Percentiles rank a stretch among this genome's conserved stretches.
These are phyloP conservation scores for Darksidea phi DNA, from an alignment of 495 filamentous ascomycete genomes.

Conservation along the genomic window DNA sequence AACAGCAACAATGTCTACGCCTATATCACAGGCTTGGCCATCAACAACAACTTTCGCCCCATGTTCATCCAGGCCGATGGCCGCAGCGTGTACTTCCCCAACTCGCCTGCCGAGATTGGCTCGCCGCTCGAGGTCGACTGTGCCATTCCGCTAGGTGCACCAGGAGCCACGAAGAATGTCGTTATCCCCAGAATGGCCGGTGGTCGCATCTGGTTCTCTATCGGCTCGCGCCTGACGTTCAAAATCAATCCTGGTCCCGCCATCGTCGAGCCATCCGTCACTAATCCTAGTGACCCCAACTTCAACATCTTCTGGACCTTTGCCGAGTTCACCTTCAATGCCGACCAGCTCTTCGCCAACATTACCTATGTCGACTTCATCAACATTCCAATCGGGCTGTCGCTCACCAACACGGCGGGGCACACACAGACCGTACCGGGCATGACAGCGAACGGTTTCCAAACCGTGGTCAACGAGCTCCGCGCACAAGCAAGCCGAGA, in stretches of 20 bases:
- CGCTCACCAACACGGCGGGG: slow-evolving; percentile 56
- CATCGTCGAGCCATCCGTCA: slow-evolving; percentile 68
- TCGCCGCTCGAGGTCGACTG: slow-evolving; percentile 53
- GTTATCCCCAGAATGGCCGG: slow-evolving; percentile 68
- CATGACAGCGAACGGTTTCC: slow-evolving; percentile 57
- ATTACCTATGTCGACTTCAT: slow-evolving; percentile 77
- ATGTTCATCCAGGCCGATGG: slow-evolving; percentile 64
- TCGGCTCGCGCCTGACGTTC: slow-evolving; percentile 62
- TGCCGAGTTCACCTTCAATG: slow-evolving; percentile 72
- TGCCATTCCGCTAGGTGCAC: slow-evolving; percentile 61
- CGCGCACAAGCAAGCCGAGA: slow-evolving; percentile 54
- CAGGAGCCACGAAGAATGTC: slow-evolving; percentile 58
- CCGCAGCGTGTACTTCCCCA: slow-evolving; percentile 55
- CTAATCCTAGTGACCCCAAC: slow-evolving; percentile 65
- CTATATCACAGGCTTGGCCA: slow-evolving; percentile 67
- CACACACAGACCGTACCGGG: slow-evolving; percentile 57
- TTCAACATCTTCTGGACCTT: slow-evolving; percentile 66
- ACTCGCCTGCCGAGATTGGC: slow-evolving; percentile 49
- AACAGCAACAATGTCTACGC: slow-evolving; percentile 61
- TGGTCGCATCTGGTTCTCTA: slow-evolving; percentile 68
- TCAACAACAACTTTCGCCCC: slow-evolving; percentile 59
- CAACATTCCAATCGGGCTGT: slow-evolving; percentile 61
- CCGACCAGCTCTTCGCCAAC: slow-evolving; percentile 67
- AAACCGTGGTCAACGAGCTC: slow-evolving; percentile 55
- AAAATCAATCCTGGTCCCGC: slow-evolving; percentile 67